These are phyloP conservation scores for Cystobasidium sp. DNA, from an alignment of 1,284 basidiomycete genomes.

Conservation along the genomic window DNA sequence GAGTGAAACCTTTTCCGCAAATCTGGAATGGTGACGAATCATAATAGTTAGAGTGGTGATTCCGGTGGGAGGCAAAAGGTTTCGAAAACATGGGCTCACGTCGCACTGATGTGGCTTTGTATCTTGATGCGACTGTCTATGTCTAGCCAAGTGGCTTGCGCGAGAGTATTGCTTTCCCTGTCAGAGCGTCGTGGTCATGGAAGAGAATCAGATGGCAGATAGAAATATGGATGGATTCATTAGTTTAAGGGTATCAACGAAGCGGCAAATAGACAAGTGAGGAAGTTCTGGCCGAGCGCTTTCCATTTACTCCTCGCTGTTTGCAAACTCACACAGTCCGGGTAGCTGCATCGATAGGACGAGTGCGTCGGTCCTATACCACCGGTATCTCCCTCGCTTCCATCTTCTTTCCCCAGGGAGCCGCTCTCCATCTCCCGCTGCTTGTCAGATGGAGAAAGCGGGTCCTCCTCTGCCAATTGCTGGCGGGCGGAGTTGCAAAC, in stretches of 20 bases:
- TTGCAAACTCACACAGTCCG: not conserved
- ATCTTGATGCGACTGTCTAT: slow-evolving; percentile 14
- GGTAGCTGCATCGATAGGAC: not conserved
- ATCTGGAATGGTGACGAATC: not conserved
- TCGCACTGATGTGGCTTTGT: slow-evolving; percentile 4
- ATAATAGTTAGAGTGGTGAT: not conserved
- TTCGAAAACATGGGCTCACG: not conserved
- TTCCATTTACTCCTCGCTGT: too few relatives aligned
- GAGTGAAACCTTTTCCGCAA: slow-evolving; percentile 5
- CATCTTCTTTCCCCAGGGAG: not conserved
- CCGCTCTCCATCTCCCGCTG: not conserved
- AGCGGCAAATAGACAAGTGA: too few relatives aligned
- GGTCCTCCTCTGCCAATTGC: too few relatives aligned
- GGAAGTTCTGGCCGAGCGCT: too few relatives aligned
- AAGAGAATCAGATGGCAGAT: not conserved
- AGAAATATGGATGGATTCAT: not conserved
- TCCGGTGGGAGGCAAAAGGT: not conserved
- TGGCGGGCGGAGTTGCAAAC: too few relatives aligned
- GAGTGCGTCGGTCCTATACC: not conserved
- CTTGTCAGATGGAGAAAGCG: too few relatives aligned
- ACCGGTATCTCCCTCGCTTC: not conserved
- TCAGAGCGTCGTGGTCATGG: too few relatives aligned
- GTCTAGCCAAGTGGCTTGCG: slow-evolving; percentile 7
- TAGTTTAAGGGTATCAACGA: not conserved
- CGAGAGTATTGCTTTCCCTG: slow-evolving; percentile 21